Evolutionary conservation across 805 yeast genomes (phyloP), one percentile per base, ranked within the genome.

Genomic region (Sugiyamaella boreocaroliniensis): DNA sequence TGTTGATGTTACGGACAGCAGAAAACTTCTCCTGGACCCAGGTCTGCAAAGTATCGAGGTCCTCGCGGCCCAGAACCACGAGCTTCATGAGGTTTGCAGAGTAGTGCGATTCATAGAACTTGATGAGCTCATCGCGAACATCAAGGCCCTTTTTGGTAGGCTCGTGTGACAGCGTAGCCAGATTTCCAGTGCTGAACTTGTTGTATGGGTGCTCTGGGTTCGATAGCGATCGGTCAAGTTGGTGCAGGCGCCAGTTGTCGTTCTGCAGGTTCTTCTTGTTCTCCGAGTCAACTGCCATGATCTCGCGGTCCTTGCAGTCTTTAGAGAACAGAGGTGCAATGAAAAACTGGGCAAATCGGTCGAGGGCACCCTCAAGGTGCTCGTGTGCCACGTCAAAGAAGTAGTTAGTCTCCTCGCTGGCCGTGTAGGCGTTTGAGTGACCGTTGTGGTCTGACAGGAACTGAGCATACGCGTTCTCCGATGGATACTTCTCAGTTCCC

Each of bases 231-330:
- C 87, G 86, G 51, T 86, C 90, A 49, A 92, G 74, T 70, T 92
- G 98, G 63, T 84, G 83, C 47, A 88, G 70, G 63, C 98, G 80
- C 97, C 98, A 89, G 45, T 71, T 65, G 68, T 92, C 99, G 65
- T 78, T 85, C 68, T 92, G 98, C 49, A 93, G 73, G 66, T 92
- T 92, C 71, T 93, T 92, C 67, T 89, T 92, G 72, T 92, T 89
- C 71, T 92, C 99, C 40, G 96, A 86, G 68, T 92, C 97, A 9
- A 92, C 98, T 1, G 98, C 98, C 57, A 82, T 80, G 61, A 92
- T 86, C 69, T 92, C 99, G 52, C 97, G 77, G 64, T 89, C 96
- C 64, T 89, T 87, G 64, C 97, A 84, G 57, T 81, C 74, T 51
- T 76, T 70, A 49, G 73, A 70, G 61, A 92, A 92, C 60, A 92